A percentile compares a stretch with the other conserved stretches of the same genome.
phyloP scores from a whole-genome alignment of 1,139 yeast species.

The Hemisphaericaspora lyxosophila region DNA sequence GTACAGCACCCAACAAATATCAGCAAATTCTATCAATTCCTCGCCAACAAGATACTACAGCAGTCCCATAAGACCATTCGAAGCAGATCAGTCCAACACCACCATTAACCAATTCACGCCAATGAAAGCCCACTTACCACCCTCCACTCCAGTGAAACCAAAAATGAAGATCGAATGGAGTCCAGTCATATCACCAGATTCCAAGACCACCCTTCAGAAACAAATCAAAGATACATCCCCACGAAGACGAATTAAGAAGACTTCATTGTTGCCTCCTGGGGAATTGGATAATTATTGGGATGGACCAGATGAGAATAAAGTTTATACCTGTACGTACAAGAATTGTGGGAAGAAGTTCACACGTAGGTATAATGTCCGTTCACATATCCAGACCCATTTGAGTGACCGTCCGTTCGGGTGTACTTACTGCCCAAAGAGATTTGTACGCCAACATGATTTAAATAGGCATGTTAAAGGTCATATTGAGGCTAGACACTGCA shows the following conservation, averaged over 20 bases:
- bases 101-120: conserved; percentile 46
- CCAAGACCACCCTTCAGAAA: conserved; percentile 33
- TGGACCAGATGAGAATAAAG: conserved; percentile 72
- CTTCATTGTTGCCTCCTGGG: conserved; percentile 85
- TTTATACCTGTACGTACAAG: conserved; percentile 71
- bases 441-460: conserved; percentile 90
- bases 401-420: conserved; percentile 86
- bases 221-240: conserved; percentile 44
- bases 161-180: conserved; percentile 46
- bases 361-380: conserved; percentile 88
- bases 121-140: conserved; percentile 28
- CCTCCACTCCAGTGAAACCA: conserved; percentile 34
- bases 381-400: conserved; percentile 95
- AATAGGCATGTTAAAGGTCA: conserved; percentile 90
- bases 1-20: conserved; percentile 7
- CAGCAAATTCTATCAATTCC: conserved; percentile 14
- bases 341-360: conserved; percentile 84
- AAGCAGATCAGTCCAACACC: conserved; percentile 38
- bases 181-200: conserved; percentile 51
- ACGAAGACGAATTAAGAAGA: conserved; percentile 50
- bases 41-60: conserved; percentile 34
- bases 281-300: conserved; percentile 79
- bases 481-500: conserved; percentile 63
- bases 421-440: conserved; percentile 61
- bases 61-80: conserved; percentile 29